phyloP scores from a whole-genome alignment of 768 basidiomycete genomes.

The Mycena venus region DNA sequence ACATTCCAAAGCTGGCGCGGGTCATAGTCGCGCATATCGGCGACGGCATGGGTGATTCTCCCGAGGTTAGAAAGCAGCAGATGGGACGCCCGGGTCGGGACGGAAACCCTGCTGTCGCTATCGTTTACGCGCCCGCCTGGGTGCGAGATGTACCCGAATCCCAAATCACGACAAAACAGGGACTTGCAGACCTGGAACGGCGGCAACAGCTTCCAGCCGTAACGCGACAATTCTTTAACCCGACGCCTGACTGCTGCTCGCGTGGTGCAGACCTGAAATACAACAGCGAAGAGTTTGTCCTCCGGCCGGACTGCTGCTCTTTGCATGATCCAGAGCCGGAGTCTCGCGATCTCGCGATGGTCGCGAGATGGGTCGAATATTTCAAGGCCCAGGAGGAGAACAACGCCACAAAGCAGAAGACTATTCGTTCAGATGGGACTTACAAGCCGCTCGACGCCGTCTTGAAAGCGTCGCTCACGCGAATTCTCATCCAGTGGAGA shows the following conservation, averaged over 20 bases:
- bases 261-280: constrained; percentile 1
- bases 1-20: background rate
- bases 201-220: background rate
- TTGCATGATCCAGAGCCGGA: background rate
- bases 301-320: background rate
- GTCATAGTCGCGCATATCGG: background rate
- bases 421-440: background rate
- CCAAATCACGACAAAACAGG: background rate
- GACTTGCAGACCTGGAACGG: background rate
- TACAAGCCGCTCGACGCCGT: background rate
- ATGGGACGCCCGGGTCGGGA: constrained; percentile 6
- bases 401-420: background rate
- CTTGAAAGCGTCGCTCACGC: background rate
- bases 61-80: constrained; percentile 7
- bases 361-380: background rate
- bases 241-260: background rate
- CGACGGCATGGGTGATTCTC: background rate
- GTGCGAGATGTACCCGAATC: background rate
- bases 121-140: background rate
- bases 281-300: constrained; percentile 14
- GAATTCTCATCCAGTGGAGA: background rate
- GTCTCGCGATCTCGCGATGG: background rate
- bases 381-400: background rate
- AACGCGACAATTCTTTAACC: background rate
- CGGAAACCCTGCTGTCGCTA: background rate